Conservation (phyloP, 2,329 filamentous ascomycete species). For the Ceratocystis cacaofunesta region DNA sequence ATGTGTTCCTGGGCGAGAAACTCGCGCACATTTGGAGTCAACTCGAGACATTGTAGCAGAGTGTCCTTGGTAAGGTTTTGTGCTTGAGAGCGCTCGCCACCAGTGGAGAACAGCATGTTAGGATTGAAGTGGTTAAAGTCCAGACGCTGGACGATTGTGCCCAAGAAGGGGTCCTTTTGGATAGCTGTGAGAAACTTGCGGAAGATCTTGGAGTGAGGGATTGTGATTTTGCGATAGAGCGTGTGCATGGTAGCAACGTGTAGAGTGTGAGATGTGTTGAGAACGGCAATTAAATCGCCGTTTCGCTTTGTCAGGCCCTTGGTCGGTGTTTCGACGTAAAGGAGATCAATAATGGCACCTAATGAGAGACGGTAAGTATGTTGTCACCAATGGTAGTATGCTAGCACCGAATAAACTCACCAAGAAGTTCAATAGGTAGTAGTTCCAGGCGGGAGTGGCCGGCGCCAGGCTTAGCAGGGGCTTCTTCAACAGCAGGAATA, state of each 20-base stretch:
- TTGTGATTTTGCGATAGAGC: constrained; percentile 65
- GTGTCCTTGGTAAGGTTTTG: constrained; percentile 63
- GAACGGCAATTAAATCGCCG: constrained; percentile 59
- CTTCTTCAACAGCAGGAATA: constrained; percentile 15
- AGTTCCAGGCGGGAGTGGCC: constrained; percentile 47
- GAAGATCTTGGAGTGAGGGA: constrained; percentile 72
- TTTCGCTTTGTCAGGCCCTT: constrained; percentile 65
- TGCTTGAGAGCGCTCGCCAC: constrained; percentile 58
- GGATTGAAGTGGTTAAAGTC: constrained; percentile 82
- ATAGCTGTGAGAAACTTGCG: constrained; percentile 64
- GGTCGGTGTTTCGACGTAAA: constrained; percentile 56
- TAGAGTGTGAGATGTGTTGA: constrained; percentile 60
- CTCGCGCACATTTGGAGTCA: constrained; percentile 61
- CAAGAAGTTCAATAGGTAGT: constrained; percentile 54
- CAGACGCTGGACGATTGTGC: constrained; percentile 60
- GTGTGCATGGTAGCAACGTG: constrained; percentile 59
- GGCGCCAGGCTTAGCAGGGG: constrained; percentile 20
- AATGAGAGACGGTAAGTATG: constrained; percentile 13
- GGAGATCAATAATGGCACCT: constrained; percentile 61
- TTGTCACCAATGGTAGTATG: neutral
- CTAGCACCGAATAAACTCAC: constrained; percentile 33
- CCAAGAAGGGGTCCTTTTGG: constrained; percentile 49
- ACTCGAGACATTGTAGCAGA: constrained; percentile 52
- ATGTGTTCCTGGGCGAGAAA: constrained; percentile 70
- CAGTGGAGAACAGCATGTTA: constrained; percentile 58